Evolutionary conservation across 2,329 filamentous ascomycete genomes (phyloP).

Genomic region (Paracoccidioides lutzii): DNA sequence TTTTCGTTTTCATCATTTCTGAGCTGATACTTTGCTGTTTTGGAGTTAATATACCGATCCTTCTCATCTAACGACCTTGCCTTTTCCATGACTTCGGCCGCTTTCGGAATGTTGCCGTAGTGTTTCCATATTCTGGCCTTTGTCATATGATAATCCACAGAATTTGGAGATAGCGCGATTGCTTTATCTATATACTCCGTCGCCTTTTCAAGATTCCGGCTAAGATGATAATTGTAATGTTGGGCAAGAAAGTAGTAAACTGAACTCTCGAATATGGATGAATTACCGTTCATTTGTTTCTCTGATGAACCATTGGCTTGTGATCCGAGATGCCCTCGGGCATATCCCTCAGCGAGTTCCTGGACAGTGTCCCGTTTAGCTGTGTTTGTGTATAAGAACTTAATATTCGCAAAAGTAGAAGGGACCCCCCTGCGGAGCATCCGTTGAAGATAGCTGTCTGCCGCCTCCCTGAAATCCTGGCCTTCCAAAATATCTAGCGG

Average conservation of each 20-base stretch:
- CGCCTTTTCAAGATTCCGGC: slow-evolving; percentile 71
- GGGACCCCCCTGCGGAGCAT: slow-evolving; percentile 90
- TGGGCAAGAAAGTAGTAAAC: slow-evolving; percentile 89
- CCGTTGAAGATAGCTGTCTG: slow-evolving; percentile 62
- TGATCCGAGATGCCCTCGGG: slow-evolving; percentile 40
- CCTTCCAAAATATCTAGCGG: slow-evolving; percentile 81
- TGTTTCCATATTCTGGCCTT: slow-evolving; percentile 94
- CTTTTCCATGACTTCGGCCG: slow-evolving; percentile 75
- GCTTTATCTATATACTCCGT: slow-evolving; percentile 71
- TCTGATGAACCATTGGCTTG: slow-evolving; percentile 38
- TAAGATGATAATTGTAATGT: slow-evolving; percentile 88
- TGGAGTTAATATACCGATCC: slow-evolving; percentile 97
- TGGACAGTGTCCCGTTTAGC: slow-evolving; percentile 67
- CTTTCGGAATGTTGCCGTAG: slow-evolving; percentile 62
- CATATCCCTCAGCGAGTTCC: slow-evolving; percentile 65
- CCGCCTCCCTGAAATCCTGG: slow-evolving; percentile 65
- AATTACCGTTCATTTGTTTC: slow-evolving; percentile 38
- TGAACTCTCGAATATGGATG: slow-evolving; percentile 57
- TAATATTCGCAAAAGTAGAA: slow-evolving; percentile 92
- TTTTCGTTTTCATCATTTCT: slow-evolving; percentile 82
- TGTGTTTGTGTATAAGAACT: slow-evolving; percentile 71
- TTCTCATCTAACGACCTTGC: slow-evolving; percentile 75
- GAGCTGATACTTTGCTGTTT: slow-evolving; percentile 91
- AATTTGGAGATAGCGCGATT: slow-evolving; percentile 63
- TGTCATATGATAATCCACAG: slow-evolving; percentile 87